Base-by-base conservation (phyloP, 345 rosid species). In the Euclidium syriacum region DNA sequence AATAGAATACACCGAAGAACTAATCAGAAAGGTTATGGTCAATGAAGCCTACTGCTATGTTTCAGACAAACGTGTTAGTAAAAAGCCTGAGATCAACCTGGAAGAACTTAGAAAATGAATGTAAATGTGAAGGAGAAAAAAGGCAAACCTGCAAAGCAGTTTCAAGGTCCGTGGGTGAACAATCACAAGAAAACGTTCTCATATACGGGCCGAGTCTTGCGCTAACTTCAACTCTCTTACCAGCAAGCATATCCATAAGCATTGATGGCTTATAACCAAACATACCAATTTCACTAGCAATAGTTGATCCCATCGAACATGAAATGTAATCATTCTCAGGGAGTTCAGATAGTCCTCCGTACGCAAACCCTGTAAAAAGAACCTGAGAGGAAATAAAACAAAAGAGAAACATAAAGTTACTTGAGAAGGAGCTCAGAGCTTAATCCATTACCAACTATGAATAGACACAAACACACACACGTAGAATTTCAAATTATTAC, bases 331-430 rank as follows among this genome's bases (percentile, higher is more conserved):
- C 87, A 44, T 66, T 77, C 78, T 91, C 92, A 4, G 85, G 81
- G 61, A 86, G 84, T 79, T 91, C 98, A 46, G 98, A 91, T 39
- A 91, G 77, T 54, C 96, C 96, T 43, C 98, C 98, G 77, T 88
- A 88, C 40, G 98, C 83, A 77, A 91, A 91, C 52, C 98, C 98
- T 43, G 88, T 80, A 68, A 91, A 86, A 56, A 88, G 81, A 74
- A 91, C 85, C 98, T 88, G 80, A 63, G 56, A 56, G 68, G 63
- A 43, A 51, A 65, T 54, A 17, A 22, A 32, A 17, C 23, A 42
- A 58, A 7, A 46, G 54, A 61, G 27, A 50, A 38, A 23, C 62
- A 52, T 43, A 54, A 60, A 62, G 26, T 53, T 35, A 69, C 5
- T 1, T 65, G 20, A 22, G 50, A 38, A 15, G 38, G 41, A 58